A percentile compares a stretch with the other conserved stretches of the same genome.
These are phyloP conservation scores for Starmerella floris DNA, from an alignment of 805 yeast species.

Conservation along the genomic window DNA sequence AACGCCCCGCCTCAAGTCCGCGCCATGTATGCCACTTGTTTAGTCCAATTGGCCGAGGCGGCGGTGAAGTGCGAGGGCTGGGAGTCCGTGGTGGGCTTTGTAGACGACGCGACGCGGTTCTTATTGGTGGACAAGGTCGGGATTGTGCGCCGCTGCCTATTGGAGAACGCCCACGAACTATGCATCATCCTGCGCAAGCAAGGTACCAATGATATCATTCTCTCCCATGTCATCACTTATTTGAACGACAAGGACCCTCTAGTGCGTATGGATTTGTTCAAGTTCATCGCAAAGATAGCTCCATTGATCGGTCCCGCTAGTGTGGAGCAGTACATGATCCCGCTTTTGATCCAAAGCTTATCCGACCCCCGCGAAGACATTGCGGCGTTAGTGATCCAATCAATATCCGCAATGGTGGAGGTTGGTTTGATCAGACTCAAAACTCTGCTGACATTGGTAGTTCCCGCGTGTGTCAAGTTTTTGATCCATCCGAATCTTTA, in stretches of 20 bases:
- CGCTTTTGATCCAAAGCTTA: conserved; percentile 68
- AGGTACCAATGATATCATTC: conserved; percentile 71
- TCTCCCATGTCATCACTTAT: conserved; percentile 85
- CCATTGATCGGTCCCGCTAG: conserved; percentile 70
- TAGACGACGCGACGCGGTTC: conserved; percentile 52
- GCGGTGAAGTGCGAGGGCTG: conserved; percentile 33
- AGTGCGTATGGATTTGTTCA: conserved; percentile 57
- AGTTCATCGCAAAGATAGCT: conserved; percentile 58
- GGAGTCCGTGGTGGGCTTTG: conserved; percentile 30
- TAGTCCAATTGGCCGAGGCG: conserved; percentile 57
- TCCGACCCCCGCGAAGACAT: conserved; percentile 66
- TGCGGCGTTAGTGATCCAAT: conserved; percentile 54
- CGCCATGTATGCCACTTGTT: conserved; percentile 54
- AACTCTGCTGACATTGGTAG: conserved; percentile 40
- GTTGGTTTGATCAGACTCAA: conserved; percentile 43
- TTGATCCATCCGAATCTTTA: conserved; percentile 77
- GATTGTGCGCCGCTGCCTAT: conserved; percentile 53
- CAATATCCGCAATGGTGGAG: conserved; percentile 42
- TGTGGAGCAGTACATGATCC: conserved; percentile 76
- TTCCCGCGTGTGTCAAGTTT: conserved; percentile 40
- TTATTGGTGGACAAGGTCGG: conserved; percentile 58
- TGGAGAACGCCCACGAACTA: conserved; percentile 58
- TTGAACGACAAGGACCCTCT: conserved; percentile 64
- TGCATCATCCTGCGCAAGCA: conserved; percentile 78
- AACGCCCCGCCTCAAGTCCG: conserved; percentile 39